Base-by-base conservation (phyloP, 1,284 basidiomycete species). In the Uromyces viciae-fabae region DNA sequence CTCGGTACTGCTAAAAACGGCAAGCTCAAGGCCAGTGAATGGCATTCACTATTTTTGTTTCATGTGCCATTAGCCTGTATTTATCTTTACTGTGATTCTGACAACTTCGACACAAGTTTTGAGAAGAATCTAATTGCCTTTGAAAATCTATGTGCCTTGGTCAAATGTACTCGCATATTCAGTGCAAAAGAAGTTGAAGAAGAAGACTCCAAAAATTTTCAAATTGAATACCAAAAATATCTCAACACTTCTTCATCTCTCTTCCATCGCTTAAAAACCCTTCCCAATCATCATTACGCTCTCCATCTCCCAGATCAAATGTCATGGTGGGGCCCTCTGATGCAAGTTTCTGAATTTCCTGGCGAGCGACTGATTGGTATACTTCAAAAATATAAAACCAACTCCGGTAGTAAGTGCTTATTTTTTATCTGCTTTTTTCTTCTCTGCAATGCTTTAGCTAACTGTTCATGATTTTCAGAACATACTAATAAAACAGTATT, bases 91-190 rank as follows among this genome's bases (percentile, higher is more conserved):
- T 22, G 68, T 14, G 28, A 66, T 22, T 2, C 40, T 33, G 38
- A 62, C 38, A 28, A 49, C 38, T n/a, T n/a, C n/a, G n/a, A n/a
- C n/a, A n/a, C n/a, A n/a, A n/a, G n/a, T n/a, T n/a, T n/a, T 17
- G 17, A 7, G 14, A 56, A 38, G n/a, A 2, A 46, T 1, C 7
- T 19, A 11, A 9, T 66, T 36, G 4, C 52, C 49, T 58, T 71
- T 4, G 15, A 72, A 46, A 82, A 81, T 71, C 43, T 78, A 4
- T 38, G 38, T 62, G 52, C 62, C 43, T 42, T 78, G 25, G 81
- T 82, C 8, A 25, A 42, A 11, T 82, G 79, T 43, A 82, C 82
- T 56, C 3, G 49, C 54, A 31, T 82, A 56, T n/a, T 52, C 28
- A 25, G 42, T 25, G 14, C 42, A 25, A 7, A 14, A 7, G n/a